Base-by-base conservation (phyloP, 768 basidiomycete genomes). In the Rhodotorula diobovata region DNA sequence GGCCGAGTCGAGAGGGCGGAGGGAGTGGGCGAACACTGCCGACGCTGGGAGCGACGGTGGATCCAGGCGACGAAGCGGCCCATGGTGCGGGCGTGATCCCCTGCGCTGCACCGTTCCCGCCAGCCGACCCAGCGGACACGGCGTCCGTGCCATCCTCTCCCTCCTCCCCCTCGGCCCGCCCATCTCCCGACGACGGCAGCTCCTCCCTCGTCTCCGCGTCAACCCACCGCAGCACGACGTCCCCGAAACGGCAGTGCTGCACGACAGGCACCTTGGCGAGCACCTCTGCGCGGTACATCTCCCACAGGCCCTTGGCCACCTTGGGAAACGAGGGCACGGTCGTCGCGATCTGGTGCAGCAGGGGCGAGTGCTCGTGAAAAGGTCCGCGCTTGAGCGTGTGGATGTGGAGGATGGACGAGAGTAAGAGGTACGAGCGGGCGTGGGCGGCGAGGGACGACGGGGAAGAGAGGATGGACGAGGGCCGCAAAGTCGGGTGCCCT, bases 281-380 rank as follows among this genome's bases (percentile, higher is more conserved):
- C 21, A 97, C 93, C 80, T 99, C 95, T 14, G 88, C 93, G 86
- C 91, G 87, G 79, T 95, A 98, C 95, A 99, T 97, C 82, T 95
- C 96, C 80, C 91, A 86, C 66, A 98, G 79, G 14, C 96, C 73
- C 11, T 57, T 68, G 4, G 67, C 45, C 15, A 71, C 63, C 32
- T 74, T 74, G 15, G 46, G 8, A 41, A 48, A 74, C 45, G 61
- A 63, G 18, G 73, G 73, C n/a, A 74, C 70, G n/a, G 73, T 74
- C 93, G 46, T 85, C 85, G 80, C 93, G 90, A 48, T 74, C 93
- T 92, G 81, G 97, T 99, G 57, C 82, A 83, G 92, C 92, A 99
- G 73, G 85, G 87, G n/a, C 21, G 73, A 74, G 67, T 74, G 73
- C 46, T 74, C 73, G 28, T 35, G 23, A 61, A 74, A 74, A 4